Percentiles rank a stretch among this genome's conserved stretches.
Conservation (phyloP, 2,329 filamentous ascomycete genomes). For the Didymella keratinophila region DNA sequence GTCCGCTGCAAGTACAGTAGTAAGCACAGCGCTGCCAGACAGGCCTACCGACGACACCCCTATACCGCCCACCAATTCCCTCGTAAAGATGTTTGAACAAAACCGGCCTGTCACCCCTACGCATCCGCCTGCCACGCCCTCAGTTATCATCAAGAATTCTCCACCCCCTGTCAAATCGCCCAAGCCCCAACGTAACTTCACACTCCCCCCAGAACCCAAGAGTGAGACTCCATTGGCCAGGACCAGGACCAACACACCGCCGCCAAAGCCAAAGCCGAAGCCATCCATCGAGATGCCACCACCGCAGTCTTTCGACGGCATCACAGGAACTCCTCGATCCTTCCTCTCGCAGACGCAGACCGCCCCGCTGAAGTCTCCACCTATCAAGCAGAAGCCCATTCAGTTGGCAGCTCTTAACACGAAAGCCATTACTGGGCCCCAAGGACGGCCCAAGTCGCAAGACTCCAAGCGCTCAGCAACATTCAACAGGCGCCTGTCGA, state of each 20-base stretch:
- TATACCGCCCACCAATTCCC: slow-evolving; percentile 68
- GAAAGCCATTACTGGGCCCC: slow-evolving; percentile 26
- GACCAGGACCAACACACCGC: slow-evolving; percentile 34
- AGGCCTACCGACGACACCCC: slow-evolving; percentile 63
- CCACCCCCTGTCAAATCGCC: slow-evolving; percentile 51
- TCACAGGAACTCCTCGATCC: slow-evolving; percentile 20
- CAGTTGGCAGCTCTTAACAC: slow-evolving; percentile 35
- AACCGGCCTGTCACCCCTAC: slow-evolving; percentile 42
- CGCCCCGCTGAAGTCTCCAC: slow-evolving; percentile 36
- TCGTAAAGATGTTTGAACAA: slow-evolving; percentile 75
- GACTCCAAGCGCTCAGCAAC: slow-evolving; percentile 33
- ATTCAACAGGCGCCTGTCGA: slow-evolving; percentile 32
- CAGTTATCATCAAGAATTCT: slow-evolving; percentile 32
- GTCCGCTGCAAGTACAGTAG: slow-evolving; percentile 22
- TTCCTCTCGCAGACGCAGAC: slow-evolving; percentile 28
- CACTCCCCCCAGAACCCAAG: slow-evolving; percentile 39
- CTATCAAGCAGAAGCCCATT: slow-evolving; percentile 37
- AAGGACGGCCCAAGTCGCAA: slow-evolving; percentile 33
- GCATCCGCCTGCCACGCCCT: slow-evolving; percentile 24
- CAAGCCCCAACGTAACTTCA: slow-evolving; percentile 51
- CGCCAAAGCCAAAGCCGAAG: slow-evolving; percentile 39
- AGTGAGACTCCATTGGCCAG: slow-evolving; percentile 29
- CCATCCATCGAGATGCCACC: slow-evolving; percentile 31
- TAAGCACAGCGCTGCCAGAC: slow-evolving; percentile 21
- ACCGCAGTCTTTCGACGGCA: slow-evolving; percentile 27